Conservation (phyloP, 345 rosid species). For the Chamaenerion angustifolium region DNA sequence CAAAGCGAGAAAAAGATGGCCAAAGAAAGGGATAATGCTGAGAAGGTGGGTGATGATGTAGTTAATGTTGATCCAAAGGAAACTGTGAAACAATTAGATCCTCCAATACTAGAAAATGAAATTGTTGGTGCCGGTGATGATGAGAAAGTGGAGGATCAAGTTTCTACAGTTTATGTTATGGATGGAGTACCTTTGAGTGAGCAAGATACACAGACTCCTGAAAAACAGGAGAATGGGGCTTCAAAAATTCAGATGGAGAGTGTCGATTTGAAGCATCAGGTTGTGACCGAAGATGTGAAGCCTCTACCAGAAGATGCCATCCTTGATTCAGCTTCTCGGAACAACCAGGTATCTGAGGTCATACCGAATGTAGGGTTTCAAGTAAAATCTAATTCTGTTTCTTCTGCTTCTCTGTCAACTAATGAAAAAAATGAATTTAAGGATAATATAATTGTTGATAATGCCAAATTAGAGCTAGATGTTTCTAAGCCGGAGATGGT, state of each 20-base stretch:
- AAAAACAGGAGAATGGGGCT: slow-evolving; percentile 13
- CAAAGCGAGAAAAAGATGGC: slow-evolving; percentile 7
- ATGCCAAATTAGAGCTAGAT: slow-evolving; percentile 95
- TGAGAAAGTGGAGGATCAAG: slow-evolving; percentile 13
- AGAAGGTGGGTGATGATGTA: slow-evolving; percentile 26
- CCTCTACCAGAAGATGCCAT: slow-evolving; percentile 30
- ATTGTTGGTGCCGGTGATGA: slow-evolving; percentile 8
- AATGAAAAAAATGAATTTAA: slow-evolving; percentile 87
- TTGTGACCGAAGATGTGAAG: slow-evolving; percentile 30
- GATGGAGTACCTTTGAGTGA: slow-evolving; percentile 12
- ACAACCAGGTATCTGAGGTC: slow-evolving; percentile 99
- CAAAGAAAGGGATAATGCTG: slow-evolving; percentile 5
- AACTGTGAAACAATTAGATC: slow-evolving; percentile 17
- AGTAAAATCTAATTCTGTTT: slow-evolving; percentile 97
- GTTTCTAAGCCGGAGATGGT: slow-evolving; percentile 69
- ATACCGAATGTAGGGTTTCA: slow-evolving; percentile 85
- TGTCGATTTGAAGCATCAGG: slow-evolving; percentile 24
- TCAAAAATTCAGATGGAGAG: slow-evolving; percentile 20
- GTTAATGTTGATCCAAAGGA: slow-evolving; percentile 30
- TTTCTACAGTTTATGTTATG: slow-evolving; percentile 9
- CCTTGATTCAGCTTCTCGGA: slow-evolving; percentile 43
- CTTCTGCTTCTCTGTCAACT: slow-evolving; percentile 98
- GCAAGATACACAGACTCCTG: slow-evolving; percentile 22
- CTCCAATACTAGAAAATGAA: slow-evolving; percentile 9
- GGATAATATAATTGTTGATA: slow-evolving; percentile 92